Evolutionary conservation across 2,329 filamentous ascomycete genomes (phyloP).

Genomic region (Pleoardoris graminearum): DNA sequence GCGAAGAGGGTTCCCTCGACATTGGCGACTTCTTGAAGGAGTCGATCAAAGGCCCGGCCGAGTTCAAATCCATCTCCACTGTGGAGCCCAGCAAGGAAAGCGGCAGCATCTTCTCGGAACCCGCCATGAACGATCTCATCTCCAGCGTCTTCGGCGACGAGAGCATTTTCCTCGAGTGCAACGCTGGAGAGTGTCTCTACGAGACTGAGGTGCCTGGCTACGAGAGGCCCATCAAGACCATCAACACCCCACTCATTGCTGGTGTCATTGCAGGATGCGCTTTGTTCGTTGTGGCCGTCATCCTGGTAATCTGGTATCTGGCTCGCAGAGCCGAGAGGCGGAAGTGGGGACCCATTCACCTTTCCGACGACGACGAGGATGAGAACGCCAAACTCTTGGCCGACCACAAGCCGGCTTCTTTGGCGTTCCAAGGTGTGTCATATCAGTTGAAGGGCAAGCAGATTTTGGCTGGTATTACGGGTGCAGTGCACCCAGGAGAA

Average conservation of each 20-base stretch:
- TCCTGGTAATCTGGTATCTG: conserved; percentile 84
- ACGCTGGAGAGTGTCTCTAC: conserved; percentile 89
- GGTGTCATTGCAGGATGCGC: conserved; percentile 85
- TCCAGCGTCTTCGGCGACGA: conserved; percentile 86
- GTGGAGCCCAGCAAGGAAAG: conserved; percentile 59
- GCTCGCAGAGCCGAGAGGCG: conserved; percentile 68
- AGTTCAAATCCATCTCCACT: conserved; percentile 71
- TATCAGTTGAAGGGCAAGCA: conserved; percentile 87
- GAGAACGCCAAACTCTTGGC: conserved; percentile 84
- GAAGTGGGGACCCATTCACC: conserved; percentile 71
- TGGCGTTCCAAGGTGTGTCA: conserved; percentile 85
- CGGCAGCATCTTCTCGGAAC: conserved; percentile 86
- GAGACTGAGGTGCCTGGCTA: conserved; percentile 93
- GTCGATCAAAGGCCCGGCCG: conserved; percentile 82
- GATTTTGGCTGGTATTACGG: conserved; percentile 78
- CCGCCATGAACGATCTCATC: conserved; percentile 89
- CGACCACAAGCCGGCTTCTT: conserved; percentile 86
- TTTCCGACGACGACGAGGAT: conserved; percentile 81
- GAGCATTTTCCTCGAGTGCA: conserved; percentile 81
- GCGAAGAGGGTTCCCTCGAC: conserved; percentile 87
- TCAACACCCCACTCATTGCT: conserved; percentile 96
- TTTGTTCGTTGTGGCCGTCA: conserved; percentile 85
- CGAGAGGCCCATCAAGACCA: conserved; percentile 82
- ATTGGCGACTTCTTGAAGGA: conserved; percentile 85
- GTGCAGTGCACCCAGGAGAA: conserved; percentile 91